Base-by-base conservation (phyloP, 768 basidiomycete species). In the Pleurotus tuoliensis region DNA sequence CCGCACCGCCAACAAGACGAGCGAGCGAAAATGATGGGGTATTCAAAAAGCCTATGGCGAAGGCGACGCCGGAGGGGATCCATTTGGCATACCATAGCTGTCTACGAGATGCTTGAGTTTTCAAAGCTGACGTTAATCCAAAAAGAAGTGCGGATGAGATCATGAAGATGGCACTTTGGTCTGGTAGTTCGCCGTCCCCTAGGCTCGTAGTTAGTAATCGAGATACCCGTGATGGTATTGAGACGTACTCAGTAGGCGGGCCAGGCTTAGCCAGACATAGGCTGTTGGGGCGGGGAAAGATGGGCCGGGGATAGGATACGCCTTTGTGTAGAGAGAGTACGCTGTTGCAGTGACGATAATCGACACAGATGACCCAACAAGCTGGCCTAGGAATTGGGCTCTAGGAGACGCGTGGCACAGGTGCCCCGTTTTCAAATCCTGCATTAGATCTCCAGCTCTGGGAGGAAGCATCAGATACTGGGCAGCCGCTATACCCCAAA, bases 371-470 rank as follows among this genome's bases (percentile, higher is more conserved):
- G 91, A 93, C 34, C 96, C 96, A 55, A 98, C 87, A 48, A 98
- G 76, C 69, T 98, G 93, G 7, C 93, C 92, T 63, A 87, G 95
- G 68, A 98, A 97, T 66, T 96, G 96, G 2, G 93, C 92, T 63
- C 92, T 79, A 47, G 96, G 96, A 20, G 94, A 95, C 7, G 94
- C 94, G 60, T 80, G 82, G 55, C 92, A 82, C n/a, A 98, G 75
- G 69, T 97, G 92, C 0, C 96, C 96, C 2, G 96, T 97, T 74
- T 98, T 98, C 58, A 98, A 76, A 71, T 98, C 96, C 74, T 98
- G 96, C 96, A 98, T 98, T 7, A 98, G 82, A 67, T 98, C 96
- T 13, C 94, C 96, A 5, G 95, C 94, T 69, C 92, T 94, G 11
- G 61, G 5, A 45, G 22, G 44, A 38, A 20, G 55, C 62, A 25